These are phyloP conservation scores for Laburnicola sp. DNA, from an alignment of 2,329 filamentous ascomycete genomes.

Conservation along the genomic window DNA sequence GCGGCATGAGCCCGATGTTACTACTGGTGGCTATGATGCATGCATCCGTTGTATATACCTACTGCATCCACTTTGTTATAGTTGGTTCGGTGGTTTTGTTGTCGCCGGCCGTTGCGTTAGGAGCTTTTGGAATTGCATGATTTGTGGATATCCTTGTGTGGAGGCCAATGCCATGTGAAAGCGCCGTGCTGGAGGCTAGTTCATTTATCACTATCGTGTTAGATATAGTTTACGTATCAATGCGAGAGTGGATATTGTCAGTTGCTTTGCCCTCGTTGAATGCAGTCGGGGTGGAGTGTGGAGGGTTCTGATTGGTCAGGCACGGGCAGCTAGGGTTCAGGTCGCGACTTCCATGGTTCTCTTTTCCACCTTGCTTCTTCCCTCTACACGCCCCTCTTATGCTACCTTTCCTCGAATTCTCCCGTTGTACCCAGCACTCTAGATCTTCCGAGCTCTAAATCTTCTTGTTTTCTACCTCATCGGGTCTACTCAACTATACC, in stretches of 20 bases:
- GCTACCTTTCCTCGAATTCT: too few relatives aligned
- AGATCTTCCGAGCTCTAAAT: too few relatives aligned
- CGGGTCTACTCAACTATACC: not conserved
- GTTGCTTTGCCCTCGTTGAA: not conserved
- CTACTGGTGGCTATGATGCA: constrained; percentile 27
- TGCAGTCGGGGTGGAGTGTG: constrained; percentile 7
- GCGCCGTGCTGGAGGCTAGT: constrained; percentile 12
- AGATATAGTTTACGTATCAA: constrained; percentile 26
- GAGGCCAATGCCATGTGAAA: too few relatives aligned
- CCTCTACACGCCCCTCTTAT: not conserved
- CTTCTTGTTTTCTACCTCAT: not conserved
- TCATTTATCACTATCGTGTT: constrained; percentile 33
- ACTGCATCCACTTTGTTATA: constrained; percentile 27
- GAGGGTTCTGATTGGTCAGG: constrained; percentile 33
- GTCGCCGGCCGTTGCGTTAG: constrained; percentile 20
- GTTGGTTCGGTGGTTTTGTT: constrained; percentile 19
- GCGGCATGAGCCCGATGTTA: constrained; percentile 21
- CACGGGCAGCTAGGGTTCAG: constrained; percentile 16
- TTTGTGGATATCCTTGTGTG: constrained; percentile 23
- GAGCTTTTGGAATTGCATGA: constrained; percentile 19
- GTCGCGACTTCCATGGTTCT: constrained; percentile 23
- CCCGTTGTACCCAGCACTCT: too few relatives aligned
- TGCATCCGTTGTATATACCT: constrained; percentile 38
- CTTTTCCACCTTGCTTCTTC: constrained; percentile 1
- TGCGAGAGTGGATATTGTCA: constrained; percentile 23